phyloP scores from a whole-genome alignment of 805 yeast species.

The Cyberlindnera americana region DNA sequence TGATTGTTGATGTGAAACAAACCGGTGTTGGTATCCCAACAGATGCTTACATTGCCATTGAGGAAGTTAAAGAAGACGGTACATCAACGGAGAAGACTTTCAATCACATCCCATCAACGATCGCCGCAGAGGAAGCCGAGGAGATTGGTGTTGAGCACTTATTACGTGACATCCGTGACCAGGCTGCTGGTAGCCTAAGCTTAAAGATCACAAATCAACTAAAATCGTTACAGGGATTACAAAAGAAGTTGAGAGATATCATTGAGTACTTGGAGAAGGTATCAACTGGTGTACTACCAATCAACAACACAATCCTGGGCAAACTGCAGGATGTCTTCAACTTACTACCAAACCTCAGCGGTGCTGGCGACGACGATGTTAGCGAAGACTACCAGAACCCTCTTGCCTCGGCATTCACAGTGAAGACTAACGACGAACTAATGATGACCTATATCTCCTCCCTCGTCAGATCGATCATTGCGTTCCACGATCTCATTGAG shows the following conservation, averaged over 20 bases:
- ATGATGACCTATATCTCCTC: slow-evolving; percentile 91
- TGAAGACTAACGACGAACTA: slow-evolving; percentile 92
- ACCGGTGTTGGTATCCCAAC: slow-evolving; percentile 86
- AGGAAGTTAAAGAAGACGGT: slow-evolving; percentile 95
- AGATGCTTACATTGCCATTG: slow-evolving; percentile 89
- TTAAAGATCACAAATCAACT: slow-evolving; percentile 85
- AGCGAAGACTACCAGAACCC: slow-evolving; percentile 39
- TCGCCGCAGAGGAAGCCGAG: slow-evolving; percentile 98
- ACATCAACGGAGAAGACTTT: slow-evolving; percentile 89
- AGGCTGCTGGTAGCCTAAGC: slow-evolving; percentile 91
- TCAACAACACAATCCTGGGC: slow-evolving; percentile 87
- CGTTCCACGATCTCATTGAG: slow-evolving; percentile 95
- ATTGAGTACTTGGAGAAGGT: slow-evolving; percentile 76
- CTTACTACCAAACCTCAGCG: slow-evolving; percentile 73
- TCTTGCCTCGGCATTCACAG: slow-evolving; percentile 76
- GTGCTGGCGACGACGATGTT: slow-evolving; percentile 32
- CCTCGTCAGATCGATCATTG: slow-evolving; percentile 88
- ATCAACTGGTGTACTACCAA: slow-evolving; percentile 65
- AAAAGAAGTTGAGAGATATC: slow-evolving; percentile 73
- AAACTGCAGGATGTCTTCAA: slow-evolving; percentile 94
- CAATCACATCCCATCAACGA: slow-evolving; percentile 85
- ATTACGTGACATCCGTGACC: slow-evolving; percentile 90
- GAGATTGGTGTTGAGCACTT: slow-evolving; percentile 98
- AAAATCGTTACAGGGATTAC: slow-evolving; percentile 82
- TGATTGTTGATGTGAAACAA: slow-evolving; percentile 90